Evolutionary conservation across 306 rosid genomes (phyloP).

Genomic region (Dryas drummondii): DNA sequence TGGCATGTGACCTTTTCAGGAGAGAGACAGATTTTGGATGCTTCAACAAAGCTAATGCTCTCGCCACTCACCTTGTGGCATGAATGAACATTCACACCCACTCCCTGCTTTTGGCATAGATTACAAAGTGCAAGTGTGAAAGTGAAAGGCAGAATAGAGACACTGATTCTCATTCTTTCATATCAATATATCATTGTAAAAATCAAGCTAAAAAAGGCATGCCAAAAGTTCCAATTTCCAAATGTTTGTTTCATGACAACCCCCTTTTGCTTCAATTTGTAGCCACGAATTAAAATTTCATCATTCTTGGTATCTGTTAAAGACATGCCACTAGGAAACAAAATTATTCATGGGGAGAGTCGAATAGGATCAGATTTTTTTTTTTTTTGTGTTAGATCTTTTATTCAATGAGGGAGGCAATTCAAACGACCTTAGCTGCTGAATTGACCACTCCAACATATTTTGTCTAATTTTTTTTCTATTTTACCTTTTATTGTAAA

Average conservation of each 20-base stretch:
- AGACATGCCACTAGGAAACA: constrained; percentile 25
- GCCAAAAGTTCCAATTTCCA: constrained; percentile 6
- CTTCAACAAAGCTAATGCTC: constrained; percentile 45
- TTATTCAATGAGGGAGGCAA: too few relatives aligned
- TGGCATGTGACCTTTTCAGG: constrained; percentile 23
- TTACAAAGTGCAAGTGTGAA: constrained; percentile 17
- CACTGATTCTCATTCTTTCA: constrained; percentile 45
- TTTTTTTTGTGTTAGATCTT: too few relatives aligned
- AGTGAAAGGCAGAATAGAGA: constrained; percentile 29
- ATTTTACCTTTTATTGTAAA: too few relatives aligned
- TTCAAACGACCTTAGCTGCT: too few relatives aligned
- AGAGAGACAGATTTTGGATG: constrained; percentile 39
- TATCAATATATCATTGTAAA: constrained; percentile 15
- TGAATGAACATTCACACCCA: constrained; percentile 8
- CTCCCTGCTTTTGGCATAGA: constrained; percentile 46
- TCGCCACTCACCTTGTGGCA: constrained; percentile 47
- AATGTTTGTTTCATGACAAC: constrained; percentile 21
- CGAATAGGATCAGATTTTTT: not conserved
- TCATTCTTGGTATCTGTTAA: constrained; percentile 35
- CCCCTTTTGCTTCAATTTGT: constrained; percentile 29
- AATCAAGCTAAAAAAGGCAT: constrained; percentile 16
- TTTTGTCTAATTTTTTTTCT: too few relatives aligned
- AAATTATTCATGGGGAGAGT: constrained; percentile 38
- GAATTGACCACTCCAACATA: too few relatives aligned
- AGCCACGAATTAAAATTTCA: constrained; percentile 33